Percentiles rank a stretch among this genome's conserved stretches.
Conservation (phyloP, 129 eudicot genomes). For the Lactuca saligna region DNA sequence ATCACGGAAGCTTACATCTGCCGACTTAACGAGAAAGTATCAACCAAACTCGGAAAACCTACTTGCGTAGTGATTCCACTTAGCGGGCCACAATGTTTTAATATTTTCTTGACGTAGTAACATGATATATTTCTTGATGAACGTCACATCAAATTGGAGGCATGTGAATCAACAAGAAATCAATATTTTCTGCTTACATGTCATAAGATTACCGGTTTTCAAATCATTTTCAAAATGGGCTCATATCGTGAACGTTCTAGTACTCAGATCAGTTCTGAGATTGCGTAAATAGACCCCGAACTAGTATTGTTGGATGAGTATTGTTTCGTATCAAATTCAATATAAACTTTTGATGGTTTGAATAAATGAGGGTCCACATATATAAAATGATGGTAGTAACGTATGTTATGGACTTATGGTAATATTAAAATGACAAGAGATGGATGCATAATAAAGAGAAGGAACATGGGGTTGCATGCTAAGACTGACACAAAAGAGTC, state of each 20-base stretch:
- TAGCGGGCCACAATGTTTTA: neutral
- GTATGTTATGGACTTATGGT: conserved; percentile 8
- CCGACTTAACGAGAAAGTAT: conserved; percentile 8
- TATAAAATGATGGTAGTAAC: neutral
- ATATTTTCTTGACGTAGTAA: neutral
- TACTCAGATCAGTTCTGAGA: neutral
- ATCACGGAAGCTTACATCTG: conserved; percentile 1
- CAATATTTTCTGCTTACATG: neutral
- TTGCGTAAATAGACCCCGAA: neutral
- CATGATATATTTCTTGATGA: neutral
- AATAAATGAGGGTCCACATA: conserved; percentile 8
- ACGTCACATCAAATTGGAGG: neutral
- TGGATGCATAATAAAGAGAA: conserved; percentile 10
- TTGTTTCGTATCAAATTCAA: neutral
- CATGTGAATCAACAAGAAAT: neutral
- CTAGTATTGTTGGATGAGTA: conserved; percentile 1
- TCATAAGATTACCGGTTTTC: conserved; percentile 1
- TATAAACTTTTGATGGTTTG: neutral
- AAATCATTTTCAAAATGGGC: conserved; percentile 4
- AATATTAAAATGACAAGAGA: conserved; percentile 9
- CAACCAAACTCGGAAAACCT: neutral
- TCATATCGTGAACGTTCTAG: neutral
- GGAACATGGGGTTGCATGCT: conserved; percentile 20
- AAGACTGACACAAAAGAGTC: conserved; percentile 16
- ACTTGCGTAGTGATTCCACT: neutral